Evolutionary conservation across 352 stramenopile genomes (phyloP).

Genomic region (Globisporangium emineosum): DNA sequence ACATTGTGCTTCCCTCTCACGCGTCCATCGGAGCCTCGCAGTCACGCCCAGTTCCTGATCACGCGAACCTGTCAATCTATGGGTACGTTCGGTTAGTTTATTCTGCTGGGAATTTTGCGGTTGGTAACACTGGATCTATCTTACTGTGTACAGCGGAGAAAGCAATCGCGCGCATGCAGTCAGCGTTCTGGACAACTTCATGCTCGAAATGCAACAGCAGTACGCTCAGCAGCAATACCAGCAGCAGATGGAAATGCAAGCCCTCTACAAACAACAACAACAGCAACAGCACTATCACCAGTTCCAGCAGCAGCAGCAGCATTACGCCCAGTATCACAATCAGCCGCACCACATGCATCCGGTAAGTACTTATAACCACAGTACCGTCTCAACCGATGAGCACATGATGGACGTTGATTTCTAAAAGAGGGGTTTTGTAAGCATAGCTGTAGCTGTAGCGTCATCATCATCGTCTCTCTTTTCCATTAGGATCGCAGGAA

Average conservation of each 20-base stretch:
- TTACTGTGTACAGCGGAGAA: conserved; percentile 25
- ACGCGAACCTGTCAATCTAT: conserved; percentile 70
- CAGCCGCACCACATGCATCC: conserved; percentile 20
- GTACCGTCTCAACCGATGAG: conserved; percentile 28
- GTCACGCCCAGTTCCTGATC: conserved; percentile 20
- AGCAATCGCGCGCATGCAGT: conserved; percentile 53
- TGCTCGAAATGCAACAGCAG: conserved; percentile 64
- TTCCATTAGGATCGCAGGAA: background rate
- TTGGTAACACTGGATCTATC: background rate
- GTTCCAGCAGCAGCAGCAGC: conserved; percentile 25
- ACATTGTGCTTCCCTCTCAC: conserved; percentile 63
- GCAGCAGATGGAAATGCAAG: conserved; percentile 31
- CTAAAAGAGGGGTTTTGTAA: conserved; percentile 15
- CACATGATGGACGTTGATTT: conserved; percentile 65
- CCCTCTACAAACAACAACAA: conserved; percentile 30
- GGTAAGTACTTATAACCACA: conserved; percentile 14
- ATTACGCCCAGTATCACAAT: conserved; percentile 15
- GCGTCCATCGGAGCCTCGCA: conserved; percentile 13
- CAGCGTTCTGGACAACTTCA: conserved; percentile 48
- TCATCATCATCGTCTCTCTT: background rate
- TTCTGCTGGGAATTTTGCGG: background rate
- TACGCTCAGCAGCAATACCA: conserved; percentile 30
- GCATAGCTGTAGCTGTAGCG: conserved; percentile 1
- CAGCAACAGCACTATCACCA: conserved; percentile 18
- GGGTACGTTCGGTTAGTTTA: conserved; percentile 31